phyloP scores from a whole-genome alignment of 805 yeast species.

The Candida arabinofermentans region DNA sequence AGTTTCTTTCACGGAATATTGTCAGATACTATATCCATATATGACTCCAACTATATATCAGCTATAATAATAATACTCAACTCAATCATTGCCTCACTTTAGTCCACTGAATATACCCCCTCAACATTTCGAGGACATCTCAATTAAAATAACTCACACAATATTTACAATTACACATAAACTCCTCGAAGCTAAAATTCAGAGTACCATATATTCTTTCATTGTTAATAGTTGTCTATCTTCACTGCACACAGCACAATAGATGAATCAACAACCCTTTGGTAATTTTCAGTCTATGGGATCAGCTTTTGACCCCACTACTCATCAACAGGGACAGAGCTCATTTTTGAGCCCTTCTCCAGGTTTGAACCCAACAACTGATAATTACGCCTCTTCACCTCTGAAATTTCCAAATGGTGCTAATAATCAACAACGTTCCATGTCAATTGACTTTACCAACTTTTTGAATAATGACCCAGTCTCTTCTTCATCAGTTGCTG shows the following conservation, averaged over 20 bases:
- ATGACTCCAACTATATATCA: no score
- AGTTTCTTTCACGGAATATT: no score
- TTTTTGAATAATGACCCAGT: conserved; percentile 12
- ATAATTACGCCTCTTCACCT: conserved; percentile 4
- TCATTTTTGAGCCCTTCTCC: conserved; percentile 17
- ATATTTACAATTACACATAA: no score
- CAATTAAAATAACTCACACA: no score
- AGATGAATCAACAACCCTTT: conserved; percentile 8
- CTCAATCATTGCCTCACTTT: no score
- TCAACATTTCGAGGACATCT: no score
- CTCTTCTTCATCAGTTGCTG: conserved; percentile 7
- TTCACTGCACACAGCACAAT: background rate
- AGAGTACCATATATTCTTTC: background rate
- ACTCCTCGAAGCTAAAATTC: no score
- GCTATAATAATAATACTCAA: no score
- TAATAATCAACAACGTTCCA: conserved; percentile 9
- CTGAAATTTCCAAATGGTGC: conserved; percentile 1
- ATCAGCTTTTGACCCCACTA: conserved; percentile 1
- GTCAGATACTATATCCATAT: no score
- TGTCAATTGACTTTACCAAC: conserved; percentile 15
- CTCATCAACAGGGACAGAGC: conserved; percentile 1
- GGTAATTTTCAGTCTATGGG: conserved; percentile 2
- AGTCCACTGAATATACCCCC: no score
- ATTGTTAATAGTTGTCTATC: background rate
- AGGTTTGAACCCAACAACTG: conserved; percentile 9